A percentile compares a stretch with the other conserved stretches of the same genome.
Evolutionary conservation across 139 green algal genomes (phyloP).

Genomic region (Spirogloea muscicola): DNA sequence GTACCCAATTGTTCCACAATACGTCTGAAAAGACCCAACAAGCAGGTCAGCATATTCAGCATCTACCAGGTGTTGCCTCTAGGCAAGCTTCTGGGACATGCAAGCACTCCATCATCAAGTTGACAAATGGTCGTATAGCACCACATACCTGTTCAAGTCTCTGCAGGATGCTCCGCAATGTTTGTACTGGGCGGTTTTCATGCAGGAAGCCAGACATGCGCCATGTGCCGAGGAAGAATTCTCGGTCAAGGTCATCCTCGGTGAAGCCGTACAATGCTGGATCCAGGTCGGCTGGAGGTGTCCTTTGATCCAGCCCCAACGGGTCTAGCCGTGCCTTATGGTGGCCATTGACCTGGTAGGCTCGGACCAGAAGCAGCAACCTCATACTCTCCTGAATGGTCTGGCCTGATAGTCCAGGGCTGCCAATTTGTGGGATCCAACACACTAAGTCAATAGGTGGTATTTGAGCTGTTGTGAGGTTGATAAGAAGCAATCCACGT

Average conservation of each 20-base stretch:
- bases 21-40: too few relatives aligned
- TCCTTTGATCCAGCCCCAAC: slow-evolving; percentile 62
- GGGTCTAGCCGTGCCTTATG: slow-evolving; percentile 87
- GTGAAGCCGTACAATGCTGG: slow-evolving; percentile 88
- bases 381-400: slow-evolving; percentile 92
- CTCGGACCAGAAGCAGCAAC: slow-evolving; percentile 84
- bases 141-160: slow-evolving; percentile 68
- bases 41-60: too few relatives aligned
- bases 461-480: not conserved
- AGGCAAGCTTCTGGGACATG: too few relatives aligned
- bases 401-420: slow-evolving; percentile 77
- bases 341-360: slow-evolving; percentile 79
- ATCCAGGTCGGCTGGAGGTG: slow-evolving; percentile 62
- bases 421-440: not conserved
- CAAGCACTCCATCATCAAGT: too few relatives aligned
- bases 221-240: slow-evolving; percentile 95
- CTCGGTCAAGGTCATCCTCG: slow-evolving; percentile 88
- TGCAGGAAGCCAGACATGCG: slow-evolving; percentile 77
- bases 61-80: too few relatives aligned
- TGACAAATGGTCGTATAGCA: too few relatives aligned
- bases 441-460: not conserved
- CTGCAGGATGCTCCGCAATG: slow-evolving; percentile 78
- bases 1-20: slow-evolving; percentile 86
- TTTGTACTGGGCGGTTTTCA: slow-evolving; percentile 75
- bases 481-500: too few relatives aligned